Conservation (phyloP, 1,139 yeast species). For the Taphrina wiesneri region DNA sequence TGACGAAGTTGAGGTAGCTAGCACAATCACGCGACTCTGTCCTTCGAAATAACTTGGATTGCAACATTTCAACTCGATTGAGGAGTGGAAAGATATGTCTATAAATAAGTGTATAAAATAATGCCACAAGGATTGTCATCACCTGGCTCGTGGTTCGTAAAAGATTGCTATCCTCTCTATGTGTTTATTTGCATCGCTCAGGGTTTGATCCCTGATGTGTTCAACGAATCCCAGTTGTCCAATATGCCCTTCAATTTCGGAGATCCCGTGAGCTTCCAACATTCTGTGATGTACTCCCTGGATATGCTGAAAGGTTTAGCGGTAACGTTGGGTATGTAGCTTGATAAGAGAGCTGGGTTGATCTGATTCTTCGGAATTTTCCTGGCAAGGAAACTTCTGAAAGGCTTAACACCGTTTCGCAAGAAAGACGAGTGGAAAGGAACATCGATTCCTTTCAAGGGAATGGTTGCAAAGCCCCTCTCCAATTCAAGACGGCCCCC, state of each 20-base stretch:
- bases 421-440: slow-evolving; percentile 98
- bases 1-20: slow-evolving; percentile 1
- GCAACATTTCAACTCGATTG: not conserved
- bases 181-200: not conserved
- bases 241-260: slow-evolving; percentile 85
- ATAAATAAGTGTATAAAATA: too few relatives aligned
- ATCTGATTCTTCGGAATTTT: slow-evolving; percentile 94
- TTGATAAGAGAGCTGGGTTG: slow-evolving; percentile 87
- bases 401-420: slow-evolving; percentile 97
- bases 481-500: slow-evolving; percentile 67
- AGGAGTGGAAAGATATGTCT: not conserved
- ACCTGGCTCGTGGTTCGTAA: not conserved
- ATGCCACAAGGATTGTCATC: not conserved
- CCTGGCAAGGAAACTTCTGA: slow-evolving; percentile 95
- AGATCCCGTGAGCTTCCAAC: slow-evolving; percentile 84
- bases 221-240: slow-evolving; percentile 69
- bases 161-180: not conserved
- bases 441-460: slow-evolving; percentile 96
- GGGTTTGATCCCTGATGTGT: not conserved
- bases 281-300: slow-evolving; percentile 95
- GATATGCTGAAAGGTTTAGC: slow-evolving; percentile 96
- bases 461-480: slow-evolving; percentile 97
- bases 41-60: not conserved
- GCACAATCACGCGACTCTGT: slow-evolving; percentile 1
- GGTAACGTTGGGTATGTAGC: slow-evolving; percentile 96